A percentile compares a stretch with the other conserved stretches of the same genome.
Conservation (phyloP, 129 eudicot species). For the Lactuca saligna region DNA sequence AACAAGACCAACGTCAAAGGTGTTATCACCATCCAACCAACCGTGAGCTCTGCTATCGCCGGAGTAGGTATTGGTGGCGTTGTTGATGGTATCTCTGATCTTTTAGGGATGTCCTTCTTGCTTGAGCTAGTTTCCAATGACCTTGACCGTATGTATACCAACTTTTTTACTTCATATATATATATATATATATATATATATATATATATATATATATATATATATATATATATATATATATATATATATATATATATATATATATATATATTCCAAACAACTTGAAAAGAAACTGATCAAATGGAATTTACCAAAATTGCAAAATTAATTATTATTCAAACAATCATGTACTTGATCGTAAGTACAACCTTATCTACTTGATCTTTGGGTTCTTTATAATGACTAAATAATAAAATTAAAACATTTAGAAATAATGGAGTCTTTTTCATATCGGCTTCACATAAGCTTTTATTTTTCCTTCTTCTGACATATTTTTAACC, state of each 20-base stretch:
- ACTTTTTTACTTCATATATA: not conserved
- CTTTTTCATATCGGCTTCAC: too few relatives aligned
- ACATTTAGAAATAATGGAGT: too few relatives aligned
- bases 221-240: too few relatives aligned
- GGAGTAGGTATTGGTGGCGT: constrained; percentile 38
- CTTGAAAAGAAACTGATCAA: not conserved
- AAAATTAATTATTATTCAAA: too few relatives aligned
- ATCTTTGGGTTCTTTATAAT: not conserved
- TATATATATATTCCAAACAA: too few relatives aligned
- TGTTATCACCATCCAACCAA: constrained; percentile 40
- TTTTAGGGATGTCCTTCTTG: constrained; percentile 45
- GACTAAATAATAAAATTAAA: too few relatives aligned
- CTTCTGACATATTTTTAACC: too few relatives aligned
- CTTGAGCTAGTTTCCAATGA: constrained; percentile 61
- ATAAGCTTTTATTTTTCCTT: too few relatives aligned
- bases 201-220: too few relatives aligned
- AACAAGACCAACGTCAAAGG: constrained; percentile 34
- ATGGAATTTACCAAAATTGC: not conserved
- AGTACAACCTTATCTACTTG: not conserved
- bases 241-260: too few relatives aligned
- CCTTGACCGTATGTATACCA: constrained; percentile 40
- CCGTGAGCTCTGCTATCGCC: constrained; percentile 37
- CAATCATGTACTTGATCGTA: too few relatives aligned
- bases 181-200: too few relatives aligned
- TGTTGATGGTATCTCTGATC: constrained; percentile 43